A percentile compares a stretch with the other conserved stretches of the same genome.
phyloP scores from a whole-genome alignment of 208 protist genomes.

The Crithidia expoeki region DNA sequence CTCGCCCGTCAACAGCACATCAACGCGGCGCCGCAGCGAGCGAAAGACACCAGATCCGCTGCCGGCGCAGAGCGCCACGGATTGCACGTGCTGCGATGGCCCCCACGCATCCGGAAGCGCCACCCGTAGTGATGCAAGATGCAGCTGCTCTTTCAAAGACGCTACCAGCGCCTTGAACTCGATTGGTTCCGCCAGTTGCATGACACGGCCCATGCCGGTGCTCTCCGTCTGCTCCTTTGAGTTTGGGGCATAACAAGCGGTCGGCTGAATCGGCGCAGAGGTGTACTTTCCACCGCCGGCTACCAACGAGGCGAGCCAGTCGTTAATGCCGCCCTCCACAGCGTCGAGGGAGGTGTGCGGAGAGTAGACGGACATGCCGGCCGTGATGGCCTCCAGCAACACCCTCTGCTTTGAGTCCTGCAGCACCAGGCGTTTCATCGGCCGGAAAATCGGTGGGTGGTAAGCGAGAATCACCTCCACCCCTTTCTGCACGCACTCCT shows the following conservation, averaged over 20 bases:
- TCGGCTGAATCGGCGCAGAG: constrained; percentile 52
- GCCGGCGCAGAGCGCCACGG: constrained; percentile 89
- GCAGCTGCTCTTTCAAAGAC: constrained; percentile 64
- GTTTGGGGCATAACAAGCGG: constrained; percentile 34
- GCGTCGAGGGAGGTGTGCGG: constrained; percentile 93
- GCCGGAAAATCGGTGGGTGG: constrained; percentile 90
- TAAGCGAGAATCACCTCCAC: constrained; percentile 90
- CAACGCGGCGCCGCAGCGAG: constrained; percentile 44
- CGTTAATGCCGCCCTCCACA: constrained; percentile 86
- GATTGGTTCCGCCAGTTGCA: constrained; percentile 44
- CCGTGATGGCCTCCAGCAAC: constrained; percentile 61
- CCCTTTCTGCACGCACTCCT: constrained; percentile 75
- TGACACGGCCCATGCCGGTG: constrained; percentile 69
- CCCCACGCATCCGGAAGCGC: constrained; percentile 63
- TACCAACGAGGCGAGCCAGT: constrained; percentile 88
- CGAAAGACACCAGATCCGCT: constrained; percentile 83
- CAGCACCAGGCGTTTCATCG: constrained; percentile 83
- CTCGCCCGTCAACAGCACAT: constrained; percentile 89
- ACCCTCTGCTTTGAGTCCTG: constrained; percentile 73
- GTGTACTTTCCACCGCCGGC: constrained; percentile 24
- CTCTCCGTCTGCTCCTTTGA: constrained; percentile 21
- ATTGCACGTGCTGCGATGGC: constrained; percentile 40
- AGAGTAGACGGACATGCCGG: constrained; percentile 91
- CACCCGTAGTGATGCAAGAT: constrained; percentile 66
- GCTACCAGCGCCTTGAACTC: constrained; percentile 54